Evolutionary conservation across 495 filamentous ascomycete genomes (phyloP).

Genomic region (Penicillium taxi): DNA sequence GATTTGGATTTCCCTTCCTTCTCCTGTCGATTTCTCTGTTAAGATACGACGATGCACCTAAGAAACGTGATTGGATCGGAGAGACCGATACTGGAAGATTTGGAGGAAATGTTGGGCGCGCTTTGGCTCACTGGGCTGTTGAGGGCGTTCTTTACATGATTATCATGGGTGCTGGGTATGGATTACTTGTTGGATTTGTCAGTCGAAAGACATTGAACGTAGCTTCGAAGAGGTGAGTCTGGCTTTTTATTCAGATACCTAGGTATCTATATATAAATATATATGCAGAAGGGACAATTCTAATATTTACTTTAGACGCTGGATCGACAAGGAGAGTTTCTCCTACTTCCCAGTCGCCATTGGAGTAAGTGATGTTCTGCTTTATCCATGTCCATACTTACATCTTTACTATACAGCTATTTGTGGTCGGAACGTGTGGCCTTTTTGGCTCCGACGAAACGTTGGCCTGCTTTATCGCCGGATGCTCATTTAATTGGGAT

Average conservation of each 20-base stretch:
- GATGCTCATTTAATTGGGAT: constrained; percentile 34
- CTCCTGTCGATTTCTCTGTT: constrained; percentile 49
- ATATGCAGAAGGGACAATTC: too few species aligned
- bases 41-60: constrained; percentile 40
- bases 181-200: constrained; percentile 26
- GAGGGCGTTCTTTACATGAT: constrained; percentile 37
- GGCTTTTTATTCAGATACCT: too few species aligned
- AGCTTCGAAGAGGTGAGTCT: constrained; percentile 19
- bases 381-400: neutral
- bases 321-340: constrained; percentile 33
- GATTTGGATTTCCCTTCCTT: constrained; percentile 53
- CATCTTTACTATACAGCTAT: constrained; percentile 14
- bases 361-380: constrained; percentile 24
- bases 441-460: constrained; percentile 35
- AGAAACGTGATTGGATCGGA: constrained; percentile 23
- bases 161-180: constrained; percentile 29
- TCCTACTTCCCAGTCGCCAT: constrained; percentile 24
- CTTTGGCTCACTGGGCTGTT: constrained; percentile 33
- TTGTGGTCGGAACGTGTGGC: constrained; percentile 34
- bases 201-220: constrained; percentile 23
- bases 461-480: constrained; percentile 34
- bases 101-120: constrained; percentile 24
- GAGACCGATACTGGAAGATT: constrained; percentile 25
- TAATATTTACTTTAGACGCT: constrained; percentile 11
- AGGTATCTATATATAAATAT: too few species aligned